Base-by-base conservation (phyloP, 768 basidiomycete genomes). In the Trametes villosa region DNA sequence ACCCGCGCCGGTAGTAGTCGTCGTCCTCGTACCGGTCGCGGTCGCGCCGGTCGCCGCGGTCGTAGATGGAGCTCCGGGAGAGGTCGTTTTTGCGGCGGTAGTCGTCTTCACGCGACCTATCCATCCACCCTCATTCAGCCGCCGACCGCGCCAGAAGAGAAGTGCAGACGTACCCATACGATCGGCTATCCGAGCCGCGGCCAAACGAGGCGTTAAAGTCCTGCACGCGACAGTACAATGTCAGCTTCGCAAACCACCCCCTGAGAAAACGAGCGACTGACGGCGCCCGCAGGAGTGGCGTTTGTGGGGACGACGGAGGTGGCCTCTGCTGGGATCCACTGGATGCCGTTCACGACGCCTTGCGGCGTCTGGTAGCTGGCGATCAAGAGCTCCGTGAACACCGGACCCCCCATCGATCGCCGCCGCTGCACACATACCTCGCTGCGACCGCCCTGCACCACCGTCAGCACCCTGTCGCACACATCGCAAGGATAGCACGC, bases 391-490 rank as follows among this genome's bases (percentile, higher is more conserved):
- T 9, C 4, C 18, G 26, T 59, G 17, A 41, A 13, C 30, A 41
- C 46, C 15, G 38, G 44, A 27, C 15, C 11, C 46, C 44, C 41
- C 22, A 48, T 30, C 36, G 47, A 49, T 42, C 22, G 36, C 8
- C 22, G 9, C 41, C 38, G 49, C 55, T 58, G 41, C 53, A 41
- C 53, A 44, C 72, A 76, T 53, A 89, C 91, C 88, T 91, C 38
- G 89, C 89, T 58, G 86, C 73, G 40, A 90, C 86, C 56, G 89
- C 89, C 76, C 89, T 91, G 59, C 36, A n/a, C n/a, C n/a, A n/a
- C n/a, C n/a, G n/a, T n/a, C n/a, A n/a, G n/a, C n/a, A n/a, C n/a
- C n/a, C n/a, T n/a, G 57, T 40, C 65, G 68, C 40, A 42, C 51
- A 60, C n/a, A 62, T 65, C 58, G 57, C 57, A 55, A 26, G 33